Conservation (phyloP, 345 rosid species). For the Gossypium turneri region DNA sequence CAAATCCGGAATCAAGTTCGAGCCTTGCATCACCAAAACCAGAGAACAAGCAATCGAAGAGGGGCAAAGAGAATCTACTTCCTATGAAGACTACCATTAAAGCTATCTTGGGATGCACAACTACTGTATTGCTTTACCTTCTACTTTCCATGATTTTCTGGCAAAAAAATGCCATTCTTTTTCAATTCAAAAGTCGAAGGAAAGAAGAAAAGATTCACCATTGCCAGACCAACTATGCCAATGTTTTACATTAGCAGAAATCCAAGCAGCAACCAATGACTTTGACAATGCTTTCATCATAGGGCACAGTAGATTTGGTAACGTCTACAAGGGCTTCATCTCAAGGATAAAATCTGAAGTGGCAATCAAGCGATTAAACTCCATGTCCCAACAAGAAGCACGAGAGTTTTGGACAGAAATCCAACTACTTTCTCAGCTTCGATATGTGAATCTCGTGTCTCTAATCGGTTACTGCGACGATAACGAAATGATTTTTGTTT, state of each 20-base stretch:
- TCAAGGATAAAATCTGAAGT: slow-evolving; percentile 22
- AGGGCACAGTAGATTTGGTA: slow-evolving; percentile 34
- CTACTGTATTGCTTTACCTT: not conserved
- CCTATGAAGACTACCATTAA: not conserved
- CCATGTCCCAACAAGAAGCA: slow-evolving; percentile 43
- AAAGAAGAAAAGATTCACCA: not conserved
- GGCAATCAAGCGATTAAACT: slow-evolving; percentile 47
- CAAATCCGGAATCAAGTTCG: slow-evolving; percentile 22
- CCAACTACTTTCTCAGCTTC: slow-evolving; percentile 46
- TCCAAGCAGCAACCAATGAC: slow-evolving; percentile 23
- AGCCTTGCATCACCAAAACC: not conserved
- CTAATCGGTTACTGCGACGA: slow-evolving; percentile 50
- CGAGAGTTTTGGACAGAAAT: slow-evolving; percentile 47
- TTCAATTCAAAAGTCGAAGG: not conserved
- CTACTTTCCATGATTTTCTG: not conserved
- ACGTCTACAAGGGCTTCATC: slow-evolving; percentile 33
- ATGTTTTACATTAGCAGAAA: slow-evolving; percentile 4
- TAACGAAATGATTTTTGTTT: slow-evolving; percentile 46
- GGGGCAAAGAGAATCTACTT: too few species aligned
- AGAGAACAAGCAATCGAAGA: not conserved
- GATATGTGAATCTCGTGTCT: slow-evolving; percentile 46
- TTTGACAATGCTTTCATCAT: slow-evolving; percentile 26
- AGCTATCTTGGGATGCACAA: not conserved
- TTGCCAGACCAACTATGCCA: not conserved
- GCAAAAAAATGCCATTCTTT: not conserved